phyloP scores from a whole-genome alignment of 2,329 filamentous ascomycete genomes.

The Colletotrichum cordylinicola region DNA sequence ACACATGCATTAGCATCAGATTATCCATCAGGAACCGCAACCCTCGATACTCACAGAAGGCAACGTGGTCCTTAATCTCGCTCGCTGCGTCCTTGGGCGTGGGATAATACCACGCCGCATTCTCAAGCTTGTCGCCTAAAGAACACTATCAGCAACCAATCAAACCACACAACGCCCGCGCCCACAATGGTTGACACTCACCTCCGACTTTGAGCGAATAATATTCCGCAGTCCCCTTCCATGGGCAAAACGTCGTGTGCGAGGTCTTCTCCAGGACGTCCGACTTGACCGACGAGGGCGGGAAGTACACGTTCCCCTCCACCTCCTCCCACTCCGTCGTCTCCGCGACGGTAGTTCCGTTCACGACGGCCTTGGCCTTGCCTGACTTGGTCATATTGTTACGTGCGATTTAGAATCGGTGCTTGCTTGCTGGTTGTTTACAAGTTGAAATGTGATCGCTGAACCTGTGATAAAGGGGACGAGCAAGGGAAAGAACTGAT shows the following conservation, averaged over 20 bases:
- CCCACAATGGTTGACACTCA: conserved; percentile 24
- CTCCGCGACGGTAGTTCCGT: conserved; percentile 55
- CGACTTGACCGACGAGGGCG: conserved; percentile 48
- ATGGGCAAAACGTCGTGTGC: conserved; percentile 56
- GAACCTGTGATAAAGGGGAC: neutral
- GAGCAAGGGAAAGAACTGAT: neutral
- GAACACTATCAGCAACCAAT: neutral
- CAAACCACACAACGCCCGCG: neutral
- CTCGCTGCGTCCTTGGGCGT: conserved; percentile 52
- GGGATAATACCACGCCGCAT: conserved; percentile 66
- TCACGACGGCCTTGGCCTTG: conserved; percentile 49
- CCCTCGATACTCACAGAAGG: conserved; percentile 56
- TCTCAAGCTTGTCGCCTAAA: conserved; percentile 49
- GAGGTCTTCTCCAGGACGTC: conserved; percentile 49
- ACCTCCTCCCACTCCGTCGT: conserved; percentile 57
- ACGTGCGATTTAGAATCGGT: neutral
- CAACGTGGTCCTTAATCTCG: conserved; percentile 59
- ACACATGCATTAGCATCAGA: conserved; percentile 1
- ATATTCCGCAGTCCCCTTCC: conserved; percentile 64
- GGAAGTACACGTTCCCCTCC: conserved; percentile 65
- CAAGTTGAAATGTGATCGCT: neutral
- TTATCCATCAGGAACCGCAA: neutral
- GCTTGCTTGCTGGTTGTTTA: neutral
- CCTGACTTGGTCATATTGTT: conserved; percentile 27
- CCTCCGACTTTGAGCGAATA: conserved; percentile 58